Conservation (phyloP, 2,329 filamentous ascomycete genomes). For the Cadophora malorum region DNA sequence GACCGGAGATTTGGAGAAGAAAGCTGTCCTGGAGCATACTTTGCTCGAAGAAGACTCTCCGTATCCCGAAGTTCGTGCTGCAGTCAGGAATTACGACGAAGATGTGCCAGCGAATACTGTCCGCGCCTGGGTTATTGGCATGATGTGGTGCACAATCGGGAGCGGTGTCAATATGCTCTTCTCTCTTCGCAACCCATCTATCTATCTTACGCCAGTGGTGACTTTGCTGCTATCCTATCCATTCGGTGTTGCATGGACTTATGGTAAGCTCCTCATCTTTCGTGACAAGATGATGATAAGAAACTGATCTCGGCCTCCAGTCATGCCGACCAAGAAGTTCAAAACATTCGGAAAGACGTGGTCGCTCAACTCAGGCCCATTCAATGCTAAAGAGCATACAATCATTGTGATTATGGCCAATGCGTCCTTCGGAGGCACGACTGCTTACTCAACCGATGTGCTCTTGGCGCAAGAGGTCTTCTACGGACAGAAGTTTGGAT, state of each 20-base stretch:
- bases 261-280: background rate
- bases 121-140: slow-evolving; percentile 68
- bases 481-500: slow-evolving; percentile 73
- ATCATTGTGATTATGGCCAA: slow-evolving; percentile 68
- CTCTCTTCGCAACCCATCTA: slow-evolving; percentile 36
- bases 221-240: slow-evolving; percentile 30
- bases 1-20: slow-evolving; percentile 26
- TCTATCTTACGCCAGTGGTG: slow-evolving; percentile 20
- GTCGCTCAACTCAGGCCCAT: slow-evolving; percentile 70
- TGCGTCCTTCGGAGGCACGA: slow-evolving; percentile 42
- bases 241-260: slow-evolving; percentile 50
- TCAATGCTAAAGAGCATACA: slow-evolving; percentile 74
- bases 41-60: slow-evolving; percentile 33
- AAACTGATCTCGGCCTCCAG: slow-evolving; percentile 44
- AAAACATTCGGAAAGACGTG: slow-evolving; percentile 59
- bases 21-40: slow-evolving; percentile 24
- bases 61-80: slow-evolving; percentile 53
- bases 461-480: slow-evolving; percentile 75
- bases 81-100: slow-evolving; percentile 69
- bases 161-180: slow-evolving; percentile 42
- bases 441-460: slow-evolving; percentile 64
- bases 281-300: background rate
- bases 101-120: slow-evolving; percentile 70
- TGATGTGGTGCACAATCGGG: slow-evolving; percentile 44
- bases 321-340: slow-evolving; percentile 40